A percentile compares a stretch with the other conserved stretches of the same genome.
Evolutionary conservation across 305 asterid species (phyloP).

Genomic region (Fraxinus sp.): DNA sequence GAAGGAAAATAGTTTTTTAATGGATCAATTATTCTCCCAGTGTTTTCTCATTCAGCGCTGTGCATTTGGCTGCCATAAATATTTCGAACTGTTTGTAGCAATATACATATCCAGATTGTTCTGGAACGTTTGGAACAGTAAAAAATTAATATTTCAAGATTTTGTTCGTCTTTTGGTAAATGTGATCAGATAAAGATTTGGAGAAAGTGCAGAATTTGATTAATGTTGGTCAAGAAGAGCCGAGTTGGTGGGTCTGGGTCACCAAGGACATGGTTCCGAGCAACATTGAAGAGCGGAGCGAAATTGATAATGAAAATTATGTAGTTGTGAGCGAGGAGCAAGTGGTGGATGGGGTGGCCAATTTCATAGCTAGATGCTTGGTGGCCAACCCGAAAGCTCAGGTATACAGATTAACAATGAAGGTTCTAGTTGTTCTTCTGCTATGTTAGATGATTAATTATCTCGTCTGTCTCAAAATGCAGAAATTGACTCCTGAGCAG

Average conservation of each 20-base stretch:
- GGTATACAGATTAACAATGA: constrained; percentile 41
- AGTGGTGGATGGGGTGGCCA: constrained; percentile 82
- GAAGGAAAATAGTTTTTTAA: neutral
- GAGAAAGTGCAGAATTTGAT: constrained; percentile 51
- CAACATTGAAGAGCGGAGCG: constrained; percentile 65
- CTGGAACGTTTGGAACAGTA: neutral
- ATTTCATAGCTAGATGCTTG: constrained; percentile 83
- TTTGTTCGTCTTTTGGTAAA: neutral
- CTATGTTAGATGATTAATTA: neutral
- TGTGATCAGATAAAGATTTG: constrained; percentile 36
- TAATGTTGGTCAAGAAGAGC: constrained; percentile 60
- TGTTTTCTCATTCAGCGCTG: neutral
- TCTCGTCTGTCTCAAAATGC: constrained; percentile 33
- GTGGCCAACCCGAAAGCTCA: constrained; percentile 68
- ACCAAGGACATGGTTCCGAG: constrained; percentile 54
- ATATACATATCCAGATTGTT: neutral
- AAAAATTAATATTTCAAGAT: neutral
- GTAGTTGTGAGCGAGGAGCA: constrained; percentile 71
- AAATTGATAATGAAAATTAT: constrained; percentile 70
- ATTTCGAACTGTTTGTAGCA: neutral
- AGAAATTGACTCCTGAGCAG: constrained; percentile 70
- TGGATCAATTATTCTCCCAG: neutral
- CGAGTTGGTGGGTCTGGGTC: constrained; percentile 99
- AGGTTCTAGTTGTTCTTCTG: constrained; percentile 1
- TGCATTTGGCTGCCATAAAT: neutral